These are phyloP conservation scores for Mycena galericulata DNA, from an alignment of 768 basidiomycete species.

Conservation along the genomic window DNA sequence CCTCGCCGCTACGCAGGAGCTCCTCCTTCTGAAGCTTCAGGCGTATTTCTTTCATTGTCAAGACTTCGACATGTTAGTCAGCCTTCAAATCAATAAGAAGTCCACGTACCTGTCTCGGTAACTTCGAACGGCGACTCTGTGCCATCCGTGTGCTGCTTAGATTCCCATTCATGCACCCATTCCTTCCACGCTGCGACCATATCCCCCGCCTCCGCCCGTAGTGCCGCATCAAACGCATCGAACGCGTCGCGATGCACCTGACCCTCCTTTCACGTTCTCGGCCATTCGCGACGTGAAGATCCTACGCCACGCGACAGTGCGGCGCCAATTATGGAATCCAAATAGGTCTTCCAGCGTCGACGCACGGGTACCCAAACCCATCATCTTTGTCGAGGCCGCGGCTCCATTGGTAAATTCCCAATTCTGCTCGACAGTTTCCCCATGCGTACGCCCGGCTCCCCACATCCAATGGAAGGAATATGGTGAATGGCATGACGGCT, in stretches of 20 bases:
- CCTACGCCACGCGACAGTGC: not conserved
- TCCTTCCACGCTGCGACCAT: not conserved
- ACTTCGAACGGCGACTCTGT: not conserved
- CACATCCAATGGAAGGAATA: conserved; percentile 1
- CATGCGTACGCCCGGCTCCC: not conserved
- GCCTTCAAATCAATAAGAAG: no score
- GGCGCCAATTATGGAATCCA: not conserved
- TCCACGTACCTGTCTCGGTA: not conserved
- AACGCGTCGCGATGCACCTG: not conserved
- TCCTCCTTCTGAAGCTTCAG: not conserved
- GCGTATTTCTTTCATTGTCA: not conserved
- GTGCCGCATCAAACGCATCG: not conserved
- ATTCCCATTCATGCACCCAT: conserved; percentile 7
- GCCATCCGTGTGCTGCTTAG: not conserved
- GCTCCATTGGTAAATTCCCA: not conserved
- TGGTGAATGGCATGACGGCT: not conserved
- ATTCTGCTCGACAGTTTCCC: not conserved
- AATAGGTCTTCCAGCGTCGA: conserved; percentile 5
- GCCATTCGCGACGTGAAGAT: not conserved
- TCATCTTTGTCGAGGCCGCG: not conserved
- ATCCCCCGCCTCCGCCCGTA: not conserved
- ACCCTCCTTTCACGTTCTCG: not conserved
- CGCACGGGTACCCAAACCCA: not conserved
- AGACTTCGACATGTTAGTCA: not conserved
- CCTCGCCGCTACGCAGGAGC: not conserved